Percentiles rank a stretch among this genome's conserved stretches.
These are phyloP conservation scores for Reutealis trisperma DNA, from an alignment of 345 rosid species.

Conservation along the genomic window DNA sequence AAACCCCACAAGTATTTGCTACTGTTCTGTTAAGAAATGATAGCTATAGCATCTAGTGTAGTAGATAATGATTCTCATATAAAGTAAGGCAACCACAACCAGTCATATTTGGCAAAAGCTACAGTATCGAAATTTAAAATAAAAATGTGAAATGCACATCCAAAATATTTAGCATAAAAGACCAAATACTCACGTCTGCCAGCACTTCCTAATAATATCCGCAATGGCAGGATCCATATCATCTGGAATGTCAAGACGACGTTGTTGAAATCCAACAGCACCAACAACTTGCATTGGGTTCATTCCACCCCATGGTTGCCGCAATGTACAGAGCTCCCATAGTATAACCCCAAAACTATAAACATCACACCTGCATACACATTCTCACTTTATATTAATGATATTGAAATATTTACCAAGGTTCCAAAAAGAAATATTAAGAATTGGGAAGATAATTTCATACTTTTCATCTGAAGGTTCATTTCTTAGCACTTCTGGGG, in stretches of 20 bases:
- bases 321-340: constrained; percentile 88
- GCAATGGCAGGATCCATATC: constrained; percentile 65
- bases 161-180: not conserved
- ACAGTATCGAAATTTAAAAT: not conserved
- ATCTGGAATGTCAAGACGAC: constrained; percentile 81
- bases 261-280: constrained; percentile 96
- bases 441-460: constrained; percentile 4
- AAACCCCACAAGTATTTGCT: not conserved
- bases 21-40: not conserved
- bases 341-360: constrained; percentile 90
- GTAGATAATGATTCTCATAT: not conserved
- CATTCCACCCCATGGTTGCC: constrained; percentile 98
- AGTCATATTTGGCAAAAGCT: not conserved
- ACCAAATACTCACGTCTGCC: constrained; percentile 79
- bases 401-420: not conserved
- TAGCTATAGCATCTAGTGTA: not conserved
- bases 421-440: not conserved
- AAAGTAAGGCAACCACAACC: constrained; percentile 7
- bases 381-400: constrained; percentile 13
- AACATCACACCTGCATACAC: constrained; percentile 77
- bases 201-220: constrained; percentile 74
- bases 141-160: not conserved
- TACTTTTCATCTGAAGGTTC: constrained; percentile 99
- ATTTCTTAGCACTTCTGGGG: constrained; percentile 95
- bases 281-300: constrained; percentile 99